Base-by-base conservation (phyloP, 768 basidiomycete genomes). In the Mycena chlorophos region DNA sequence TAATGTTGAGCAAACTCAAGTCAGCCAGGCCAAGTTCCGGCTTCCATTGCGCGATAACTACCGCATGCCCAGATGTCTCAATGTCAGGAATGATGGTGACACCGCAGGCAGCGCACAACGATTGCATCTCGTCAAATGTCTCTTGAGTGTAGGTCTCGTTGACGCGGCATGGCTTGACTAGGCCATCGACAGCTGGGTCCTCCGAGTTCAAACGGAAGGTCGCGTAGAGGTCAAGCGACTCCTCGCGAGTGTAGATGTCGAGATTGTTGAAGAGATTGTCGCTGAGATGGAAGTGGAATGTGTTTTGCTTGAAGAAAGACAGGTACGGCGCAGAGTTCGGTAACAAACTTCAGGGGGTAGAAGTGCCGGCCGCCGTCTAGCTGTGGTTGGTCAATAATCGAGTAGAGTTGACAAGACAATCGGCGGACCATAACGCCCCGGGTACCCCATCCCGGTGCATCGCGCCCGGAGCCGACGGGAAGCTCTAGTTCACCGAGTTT, bases 231-330 rank as follows among this genome's bases (percentile, higher is more conserved):
- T 58, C 63, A 19, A 53, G 46, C 14, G 56, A 56, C 16, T 54
- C 52, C 37, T 55, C 49, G 22, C 55, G 61, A 27, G 58, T 48
- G 58, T 54, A 59, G 4, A 58, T 55, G 43, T 42, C 38, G 16
- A 55, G 40, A 34, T 56, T 54, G 17, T 59, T 53, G 51, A 64
- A 56, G 19, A 62, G 45, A 29, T 63, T 65, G 50, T 65, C 63
- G 54, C 61, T 62, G 5, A 65, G 61, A 40, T 65, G 63, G 8
- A 63, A 22, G 45, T 65, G 63, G 40, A 65, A 65, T 5, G 57
- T 59, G 38, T 61, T 61, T 22, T 61, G 60, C 54, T 61, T 61
- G 54, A 61, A 61, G 51, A 61, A 61, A 3, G 60, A 61, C 13
- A 61, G 56, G 27, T 61, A 57, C n/a, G 5, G 60, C 56, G 51